A percentile compares a stretch with the other conserved stretches of the same genome.
These are phyloP conservation scores for Prunus armeniaca DNA, from an alignment of 306 rosid species.

Conservation along the genomic window DNA sequence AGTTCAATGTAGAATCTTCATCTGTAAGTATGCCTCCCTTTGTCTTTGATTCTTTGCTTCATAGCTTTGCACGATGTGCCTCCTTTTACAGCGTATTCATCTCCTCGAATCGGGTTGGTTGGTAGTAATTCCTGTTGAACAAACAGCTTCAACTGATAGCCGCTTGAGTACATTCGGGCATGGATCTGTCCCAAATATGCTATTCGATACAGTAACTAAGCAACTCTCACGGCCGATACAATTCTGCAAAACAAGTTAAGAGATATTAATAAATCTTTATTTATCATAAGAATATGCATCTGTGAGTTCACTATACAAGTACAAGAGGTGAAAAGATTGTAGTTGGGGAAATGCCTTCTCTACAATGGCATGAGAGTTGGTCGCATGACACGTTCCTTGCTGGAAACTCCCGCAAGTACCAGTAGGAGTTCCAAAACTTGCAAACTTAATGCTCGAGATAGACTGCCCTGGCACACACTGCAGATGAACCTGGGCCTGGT, in stretches of 20 bases:
- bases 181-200: slow-evolving; percentile 37
- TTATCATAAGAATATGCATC: background rate
- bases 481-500: slow-evolving; percentile 27
- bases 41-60: background rate
- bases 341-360: slow-evolving; percentile 33
- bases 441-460: slow-evolving; percentile 38
- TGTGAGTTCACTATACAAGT: background rate
- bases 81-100: slow-evolving; percentile 12
- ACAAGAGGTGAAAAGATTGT: background rate
- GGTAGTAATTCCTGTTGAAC: slow-evolving; percentile 29
- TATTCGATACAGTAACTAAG: slow-evolving; percentile 26
- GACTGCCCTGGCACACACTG: slow-evolving; percentile 35
- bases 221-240: slow-evolving; percentile 37
- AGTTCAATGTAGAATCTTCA: background rate
- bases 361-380: slow-evolving; percentile 29
- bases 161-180: slow-evolving; percentile 37
- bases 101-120: slow-evolving; percentile 16
- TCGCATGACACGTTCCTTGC: slow-evolving; percentile 39
- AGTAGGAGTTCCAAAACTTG: slow-evolving; percentile 38
- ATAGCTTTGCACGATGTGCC: slow-evolving; percentile 1
- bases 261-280: background rate
- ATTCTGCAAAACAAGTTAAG: slow-evolving; percentile 24
- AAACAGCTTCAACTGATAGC: slow-evolving; percentile 35
- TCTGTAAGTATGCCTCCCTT: background rate
- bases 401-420: slow-evolving; percentile 41